These are phyloP conservation scores for Annulohypoxylon bovei DNA, from an alignment of 495 filamentous ascomycete species.

Conservation along the genomic window DNA sequence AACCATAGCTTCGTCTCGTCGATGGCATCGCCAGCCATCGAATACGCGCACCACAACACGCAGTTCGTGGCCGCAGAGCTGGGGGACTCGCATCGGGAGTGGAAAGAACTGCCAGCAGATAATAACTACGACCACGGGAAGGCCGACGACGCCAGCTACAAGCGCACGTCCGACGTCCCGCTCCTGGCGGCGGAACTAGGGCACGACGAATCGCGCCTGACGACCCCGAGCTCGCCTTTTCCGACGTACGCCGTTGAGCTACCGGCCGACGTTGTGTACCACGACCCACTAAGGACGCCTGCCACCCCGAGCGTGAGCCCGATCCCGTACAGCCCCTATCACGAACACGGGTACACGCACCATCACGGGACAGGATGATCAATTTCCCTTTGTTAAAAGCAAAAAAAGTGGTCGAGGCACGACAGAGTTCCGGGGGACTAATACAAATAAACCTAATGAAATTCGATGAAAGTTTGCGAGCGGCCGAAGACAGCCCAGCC, in stretches of 20 bases:
- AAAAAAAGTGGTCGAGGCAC: background rate
- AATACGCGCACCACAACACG: conserved; percentile 41
- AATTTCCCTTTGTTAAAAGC: background rate
- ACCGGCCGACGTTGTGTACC: conserved; percentile 16
- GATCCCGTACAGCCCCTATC: background rate
- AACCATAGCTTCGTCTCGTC: conserved; percentile 2
- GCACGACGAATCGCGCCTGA: background rate
- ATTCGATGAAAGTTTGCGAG: conserved; percentile 5
- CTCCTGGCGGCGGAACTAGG: conserved; percentile 35
- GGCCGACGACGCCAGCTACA: background rate
- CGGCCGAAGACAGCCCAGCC: background rate
- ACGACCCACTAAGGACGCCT: background rate
- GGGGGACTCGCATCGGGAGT: conserved; percentile 9
- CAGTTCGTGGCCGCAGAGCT: conserved; percentile 35
- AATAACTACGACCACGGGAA: conserved; percentile 18
- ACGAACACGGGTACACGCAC: background rate
- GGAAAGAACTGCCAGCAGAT: conserved; percentile 25
- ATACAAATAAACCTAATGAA: conserved; percentile 11
- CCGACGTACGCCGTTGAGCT: conserved; percentile 31
- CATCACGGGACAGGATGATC: background rate
- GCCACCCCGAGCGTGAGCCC: background rate
- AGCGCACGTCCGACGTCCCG: conserved; percentile 34
- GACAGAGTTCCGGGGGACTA: background rate
- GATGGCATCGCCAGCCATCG: background rate
- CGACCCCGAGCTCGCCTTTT: background rate